Evolutionary conservation across 2,329 filamentous ascomycete species (phyloP), one percentile per base, ranked within the genome.

Genomic region (Pseudocercospora vitis): DNA sequence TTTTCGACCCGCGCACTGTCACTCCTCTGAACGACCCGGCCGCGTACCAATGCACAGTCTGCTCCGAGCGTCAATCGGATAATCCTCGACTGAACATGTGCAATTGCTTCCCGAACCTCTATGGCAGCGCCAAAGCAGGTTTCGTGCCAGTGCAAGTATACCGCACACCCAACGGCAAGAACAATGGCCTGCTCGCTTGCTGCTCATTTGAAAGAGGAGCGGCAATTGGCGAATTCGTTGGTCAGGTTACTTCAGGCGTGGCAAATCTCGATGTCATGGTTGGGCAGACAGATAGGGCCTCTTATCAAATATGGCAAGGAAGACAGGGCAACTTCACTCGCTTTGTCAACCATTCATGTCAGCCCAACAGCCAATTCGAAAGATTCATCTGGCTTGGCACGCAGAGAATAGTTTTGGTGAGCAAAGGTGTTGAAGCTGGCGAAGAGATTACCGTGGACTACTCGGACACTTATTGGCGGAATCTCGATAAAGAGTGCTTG

Each of bases 261-360:
- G 66, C 73, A 5, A 76, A 77, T 54, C 67, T 78, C 9, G 81
- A 83, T 59, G 79, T 83, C 7, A 81, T 83, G 80, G 58, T 68
- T 11, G 66, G 65, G 1, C 69, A 78, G 50, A 67, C 67, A 2
- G 65, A 68, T 16, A 73, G 74, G 23, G 73, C 73, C 0, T 72
- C 73, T 0, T 84, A 82, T 60, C 81, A 84, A 62, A 82, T 83
- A 50, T 83, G 76, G 73, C 81, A 84, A 62, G 80, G 79, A 0
- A 67, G 68, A 50, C 73, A 76, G 64, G 78, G 81, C 3, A 83
- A 83, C 61, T 81, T 79, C 58, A 83, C 80, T 1, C 72, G 80
- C 0, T 83, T 84, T 60, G 76, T 82, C 33, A 83, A 83, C 63
- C 77, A 83, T 61, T 82, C 78, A 39, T 83, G 80, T 64, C 75